Base-by-base conservation (phyloP, 139 green algal species). In the Spirogloea muscicola region DNA sequence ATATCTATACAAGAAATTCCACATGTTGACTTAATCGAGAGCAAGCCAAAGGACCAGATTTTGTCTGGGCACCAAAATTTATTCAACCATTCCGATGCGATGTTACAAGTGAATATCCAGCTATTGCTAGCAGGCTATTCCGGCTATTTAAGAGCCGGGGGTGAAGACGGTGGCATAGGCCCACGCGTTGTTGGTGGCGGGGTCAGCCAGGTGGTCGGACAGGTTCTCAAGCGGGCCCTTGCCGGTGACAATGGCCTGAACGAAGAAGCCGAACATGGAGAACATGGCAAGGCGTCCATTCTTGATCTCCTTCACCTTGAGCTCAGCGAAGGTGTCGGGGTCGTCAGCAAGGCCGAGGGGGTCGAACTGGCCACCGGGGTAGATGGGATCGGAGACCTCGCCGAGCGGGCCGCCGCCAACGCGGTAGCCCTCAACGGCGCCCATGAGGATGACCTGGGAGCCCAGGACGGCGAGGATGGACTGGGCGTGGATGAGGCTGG, bases 311-410 rank as follows among this genome's bases (percentile, higher is more conserved):
- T 76, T 76, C 31, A 76, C 68, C 68, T 76, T 76, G 25, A 76
- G 58, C 86, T 91, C 87, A 67, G 89, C 86, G 62, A 94, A 88
- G 63, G 89, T 88, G 74, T 94, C 89, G 65, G 92, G 92, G 90
- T 96, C 91, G 85, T 96, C 92, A 87, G 92, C 91, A 79, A 96
- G 89, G 68, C 91, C 91, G 75, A 96, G 40, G 70, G 92, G 92
- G 89, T 97, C 92, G 70, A 93, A 93, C 52, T 82, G 44, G 62
- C 82, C 88, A 62, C 86, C 87, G 46, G 87, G 87, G 87, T 91
- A 85, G 40, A 89, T 60, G 48, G 55, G 77, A 84, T 92, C 88
- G 36, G 83, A 72, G 60, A 76, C 77, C 69, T 90, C 85, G 55
- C 82, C 82, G 37, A 74, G 61, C n/a, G 82, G 84, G 66, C 79